Conservation (phyloP, 2,329 filamentous ascomycete genomes). For the Lecanicillium sp. region DNA sequence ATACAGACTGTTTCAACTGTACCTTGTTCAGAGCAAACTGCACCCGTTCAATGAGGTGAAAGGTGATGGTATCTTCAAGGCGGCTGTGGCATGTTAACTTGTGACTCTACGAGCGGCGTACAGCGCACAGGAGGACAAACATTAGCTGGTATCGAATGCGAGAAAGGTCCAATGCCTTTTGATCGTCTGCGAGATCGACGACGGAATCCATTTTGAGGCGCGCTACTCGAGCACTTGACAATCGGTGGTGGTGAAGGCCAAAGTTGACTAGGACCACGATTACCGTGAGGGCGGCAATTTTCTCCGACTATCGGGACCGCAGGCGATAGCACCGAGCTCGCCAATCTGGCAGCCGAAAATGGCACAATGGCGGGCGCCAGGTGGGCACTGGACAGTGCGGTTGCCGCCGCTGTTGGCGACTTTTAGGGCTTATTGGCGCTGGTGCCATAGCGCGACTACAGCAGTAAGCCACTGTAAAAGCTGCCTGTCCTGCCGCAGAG, state of each 20-base stretch:
- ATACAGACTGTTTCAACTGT: not conserved
- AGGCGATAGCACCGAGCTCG: no score
- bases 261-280: not conserved
- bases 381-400: no score
- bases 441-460: no score
- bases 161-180: conserved; percentile 77
- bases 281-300: conserved; percentile 4
- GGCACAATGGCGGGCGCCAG: no score
- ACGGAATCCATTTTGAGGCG: conserved; percentile 69
- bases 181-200: conserved; percentile 78
- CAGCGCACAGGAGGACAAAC: conserved; percentile 39
- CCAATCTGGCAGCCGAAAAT: no score
- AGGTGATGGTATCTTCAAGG: conserved; percentile 94
- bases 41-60: conserved; percentile 93
- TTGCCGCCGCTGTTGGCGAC: no score
- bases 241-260: not conserved
- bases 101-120: not conserved
- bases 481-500: no score
- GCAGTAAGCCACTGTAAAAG: no score
- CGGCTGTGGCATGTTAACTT: conserved; percentile 48
- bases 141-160: conserved; percentile 93
- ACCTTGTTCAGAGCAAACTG: conserved; percentile 82
- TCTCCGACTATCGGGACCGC: conserved; percentile 5
- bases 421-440: no score
- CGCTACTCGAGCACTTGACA: not conserved